These are phyloP conservation scores for Brassica carinata DNA, from an alignment of 345 rosid species.

Conservation along the genomic window DNA sequence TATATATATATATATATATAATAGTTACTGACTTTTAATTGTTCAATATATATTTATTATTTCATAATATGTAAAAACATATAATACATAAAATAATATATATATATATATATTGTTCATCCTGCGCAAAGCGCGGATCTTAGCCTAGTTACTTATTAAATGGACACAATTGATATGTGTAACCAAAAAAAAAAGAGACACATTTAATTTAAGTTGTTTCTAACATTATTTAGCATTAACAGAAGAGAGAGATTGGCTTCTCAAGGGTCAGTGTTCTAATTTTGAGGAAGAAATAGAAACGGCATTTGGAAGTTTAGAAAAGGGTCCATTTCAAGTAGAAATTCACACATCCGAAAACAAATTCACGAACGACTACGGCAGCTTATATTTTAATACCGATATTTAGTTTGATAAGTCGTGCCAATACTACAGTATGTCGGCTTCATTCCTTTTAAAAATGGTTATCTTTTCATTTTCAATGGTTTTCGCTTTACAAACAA, in stretches of 20 bases:
- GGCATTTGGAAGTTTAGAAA: not conserved
- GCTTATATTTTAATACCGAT: not conserved
- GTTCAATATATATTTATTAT: too few species aligned
- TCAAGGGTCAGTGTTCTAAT: not conserved
- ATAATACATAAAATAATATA: too few species aligned
- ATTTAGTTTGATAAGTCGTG: constrained; percentile 12
- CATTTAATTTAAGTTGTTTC: too few species aligned
- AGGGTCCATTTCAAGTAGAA: not conserved
- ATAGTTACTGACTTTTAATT: too few species aligned
- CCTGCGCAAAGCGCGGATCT: too few species aligned
- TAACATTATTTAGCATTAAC: not conserved
- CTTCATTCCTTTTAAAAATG: constrained; percentile 9
- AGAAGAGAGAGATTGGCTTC: not conserved
- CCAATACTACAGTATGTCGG: constrained; percentile 29
- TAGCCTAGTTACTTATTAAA: too few species aligned
- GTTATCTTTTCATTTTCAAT: constrained; percentile 10
- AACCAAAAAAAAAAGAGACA: too few species aligned
- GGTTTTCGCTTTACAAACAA: not conserved
- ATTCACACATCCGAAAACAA: not conserved
- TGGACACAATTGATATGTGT: too few species aligned
- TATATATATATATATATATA: too few species aligned
- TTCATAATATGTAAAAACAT: too few species aligned
- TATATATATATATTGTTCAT: too few species aligned
- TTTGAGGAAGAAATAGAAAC: not conserved
- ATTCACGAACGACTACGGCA: not conserved